Conservation (phyloP, 495 filamentous ascomycete genomes). For the Parachaetomium inaequale region DNA sequence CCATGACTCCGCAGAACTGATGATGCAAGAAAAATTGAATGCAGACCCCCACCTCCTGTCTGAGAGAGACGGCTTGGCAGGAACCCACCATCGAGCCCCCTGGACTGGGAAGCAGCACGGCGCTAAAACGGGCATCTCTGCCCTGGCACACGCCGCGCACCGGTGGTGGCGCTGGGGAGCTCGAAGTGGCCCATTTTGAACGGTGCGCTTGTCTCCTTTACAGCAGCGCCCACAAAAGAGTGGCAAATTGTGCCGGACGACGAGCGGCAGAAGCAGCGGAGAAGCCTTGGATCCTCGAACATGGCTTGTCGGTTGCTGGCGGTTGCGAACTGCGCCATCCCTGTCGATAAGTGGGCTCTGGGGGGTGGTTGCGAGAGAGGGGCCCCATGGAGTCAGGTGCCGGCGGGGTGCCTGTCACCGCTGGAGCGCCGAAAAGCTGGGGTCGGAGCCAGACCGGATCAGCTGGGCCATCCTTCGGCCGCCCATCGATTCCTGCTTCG, state of each 20-base stretch:
- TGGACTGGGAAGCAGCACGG: not conserved
- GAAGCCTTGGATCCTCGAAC: constrained; percentile 11
- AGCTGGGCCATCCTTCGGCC: constrained; percentile 13
- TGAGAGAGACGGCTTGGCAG: constrained; percentile 10
- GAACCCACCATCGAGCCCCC: constrained; percentile 3
- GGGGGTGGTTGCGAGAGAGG: constrained; percentile 25
- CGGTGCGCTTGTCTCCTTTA: constrained; percentile 16
- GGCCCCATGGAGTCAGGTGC: constrained; percentile 19
- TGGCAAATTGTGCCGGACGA: constrained; percentile 23
- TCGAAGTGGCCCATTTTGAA: constrained; percentile 5
- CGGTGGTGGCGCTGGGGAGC: not conserved
- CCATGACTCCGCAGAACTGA: not conserved
- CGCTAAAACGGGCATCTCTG: not conserved
- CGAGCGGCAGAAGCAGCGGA: constrained; percentile 24
- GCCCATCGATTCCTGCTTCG: constrained; percentile 13
- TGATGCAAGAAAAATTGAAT: constrained; percentile 2
- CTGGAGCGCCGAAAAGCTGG: constrained; percentile 25
- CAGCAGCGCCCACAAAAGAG: constrained; percentile 1
- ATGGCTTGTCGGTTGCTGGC: constrained; percentile 1
- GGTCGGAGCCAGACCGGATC: constrained; percentile 30
- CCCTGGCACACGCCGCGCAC: not conserved
- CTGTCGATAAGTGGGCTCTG: constrained; percentile 28
- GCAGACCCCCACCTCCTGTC: not conserved
- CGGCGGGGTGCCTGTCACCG: constrained; percentile 7
- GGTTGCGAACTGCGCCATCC: constrained; percentile 30